phyloP scores from a whole-genome alignment of 2,329 filamentous ascomycete species.

The Microcyclospora tardicrescens region DNA sequence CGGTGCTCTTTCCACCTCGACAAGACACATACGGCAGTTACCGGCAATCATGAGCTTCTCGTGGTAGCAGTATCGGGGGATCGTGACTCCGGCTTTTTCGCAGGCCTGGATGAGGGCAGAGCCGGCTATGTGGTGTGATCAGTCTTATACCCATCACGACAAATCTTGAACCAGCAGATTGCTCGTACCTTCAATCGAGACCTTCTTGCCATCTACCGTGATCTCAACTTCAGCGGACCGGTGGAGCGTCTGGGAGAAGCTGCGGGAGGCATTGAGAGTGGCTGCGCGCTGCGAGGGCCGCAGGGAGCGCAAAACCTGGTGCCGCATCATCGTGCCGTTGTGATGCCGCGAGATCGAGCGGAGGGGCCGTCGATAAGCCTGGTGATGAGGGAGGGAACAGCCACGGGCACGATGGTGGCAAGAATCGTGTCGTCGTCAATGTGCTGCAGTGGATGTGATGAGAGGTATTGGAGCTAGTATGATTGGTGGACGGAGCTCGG shows the following conservation, averaged over 20 bases:
- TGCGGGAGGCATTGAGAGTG: conserved; percentile 37
- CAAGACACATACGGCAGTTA: conserved; percentile 99
- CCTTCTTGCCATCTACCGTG: conserved; percentile 92
- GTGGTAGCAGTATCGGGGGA: conserved; percentile 98
- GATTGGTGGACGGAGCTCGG: conserved; percentile 8
- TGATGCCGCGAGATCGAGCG: conserved; percentile 7
- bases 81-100: conserved; percentile 85
- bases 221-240: conserved; percentile 89
- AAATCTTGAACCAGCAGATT: conserved; percentile 15
- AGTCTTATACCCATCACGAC: conserved; percentile 2
- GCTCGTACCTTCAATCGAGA: conserved; percentile 80
- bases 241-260: conserved; percentile 68
- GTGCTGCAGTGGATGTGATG: neutral
- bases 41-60: conserved; percentile 99
- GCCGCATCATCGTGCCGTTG: conserved; percentile 44
- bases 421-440: no score
- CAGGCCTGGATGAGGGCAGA: conserved; percentile 97
- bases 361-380: conserved; percentile 2
- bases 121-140: conserved; percentile 50
- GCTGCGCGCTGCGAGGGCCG: conserved; percentile 40
- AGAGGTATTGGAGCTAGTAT: neutral
- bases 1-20: conserved; percentile 90
- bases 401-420: conserved; percentile 1
- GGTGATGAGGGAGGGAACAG: conserved; percentile 9
- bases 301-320: conserved; percentile 50